Evolutionary conservation across 768 basidiomycete genomes (phyloP).

Genomic region (Chlorophyllum brunneum): DNA sequence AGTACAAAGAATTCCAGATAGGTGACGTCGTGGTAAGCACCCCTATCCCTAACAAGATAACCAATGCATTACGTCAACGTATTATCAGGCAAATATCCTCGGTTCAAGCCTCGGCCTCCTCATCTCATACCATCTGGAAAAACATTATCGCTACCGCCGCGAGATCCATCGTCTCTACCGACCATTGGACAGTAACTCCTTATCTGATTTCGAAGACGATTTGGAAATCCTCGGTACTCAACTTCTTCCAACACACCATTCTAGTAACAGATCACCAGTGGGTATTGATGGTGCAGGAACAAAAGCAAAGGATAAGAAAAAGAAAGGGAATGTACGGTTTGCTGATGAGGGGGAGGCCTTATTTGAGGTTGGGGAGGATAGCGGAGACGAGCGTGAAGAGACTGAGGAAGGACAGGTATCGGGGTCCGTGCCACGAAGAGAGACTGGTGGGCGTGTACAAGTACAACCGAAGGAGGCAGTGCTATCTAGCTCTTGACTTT

Average conservation of each 20-base stretch:
- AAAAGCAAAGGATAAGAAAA: not conserved
- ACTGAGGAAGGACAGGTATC: slow-evolving; percentile 16
- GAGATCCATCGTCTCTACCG: slow-evolving; percentile 81
- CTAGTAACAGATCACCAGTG: not conserved
- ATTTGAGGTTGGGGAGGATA: slow-evolving; percentile 64
- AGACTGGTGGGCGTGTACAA: slow-evolving; percentile 13
- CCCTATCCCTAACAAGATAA: slow-evolving; percentile 9
- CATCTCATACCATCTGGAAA: slow-evolving; percentile 63
- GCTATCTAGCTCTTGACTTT: not conserved
- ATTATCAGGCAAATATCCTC: slow-evolving; percentile 68
- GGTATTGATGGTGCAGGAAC: not conserved
- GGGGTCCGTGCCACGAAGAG: slow-evolving; percentile 2
- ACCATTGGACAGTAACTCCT: slow-evolving; percentile 52
- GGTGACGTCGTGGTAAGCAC: slow-evolving; percentile 63
- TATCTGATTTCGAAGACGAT: slow-evolving; percentile 54
- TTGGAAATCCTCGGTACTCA: slow-evolving; percentile 10
- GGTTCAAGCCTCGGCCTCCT: slow-evolving; percentile 71
- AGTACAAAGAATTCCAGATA: slow-evolving; percentile 72
- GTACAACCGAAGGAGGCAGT: slow-evolving; percentile 4
- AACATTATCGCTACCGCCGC: slow-evolving; percentile 72
- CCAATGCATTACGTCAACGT: not conserved
- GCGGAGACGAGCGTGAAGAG: slow-evolving; percentile 48
- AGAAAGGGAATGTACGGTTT: slow-evolving; percentile 14
- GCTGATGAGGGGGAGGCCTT: slow-evolving; percentile 71
- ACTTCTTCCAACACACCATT: slow-evolving; percentile 8